Conservation (phyloP, 257 asterid genomes). For the Penstemon eatonii region DNA sequence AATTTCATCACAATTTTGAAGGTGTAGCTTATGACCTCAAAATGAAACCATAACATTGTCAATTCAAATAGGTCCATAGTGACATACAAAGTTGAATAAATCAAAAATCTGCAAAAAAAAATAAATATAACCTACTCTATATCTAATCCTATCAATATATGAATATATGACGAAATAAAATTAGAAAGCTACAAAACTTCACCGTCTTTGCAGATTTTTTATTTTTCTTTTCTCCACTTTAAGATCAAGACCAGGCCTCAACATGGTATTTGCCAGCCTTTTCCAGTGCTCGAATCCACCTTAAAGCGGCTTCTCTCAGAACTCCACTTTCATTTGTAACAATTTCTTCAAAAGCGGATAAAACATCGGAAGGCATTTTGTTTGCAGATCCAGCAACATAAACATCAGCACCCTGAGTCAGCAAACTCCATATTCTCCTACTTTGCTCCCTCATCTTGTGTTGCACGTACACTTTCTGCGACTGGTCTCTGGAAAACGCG, state of each 20-base stretch:
- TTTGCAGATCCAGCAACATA: constrained; percentile 91
- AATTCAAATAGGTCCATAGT: too few species aligned
- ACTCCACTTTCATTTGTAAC: constrained; percentile 60
- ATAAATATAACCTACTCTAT: too few species aligned
- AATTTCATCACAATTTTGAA: too few species aligned
- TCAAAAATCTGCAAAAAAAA: too few species aligned
- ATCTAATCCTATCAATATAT: too few species aligned
- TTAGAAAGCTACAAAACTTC: too few species aligned
- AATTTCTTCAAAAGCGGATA: constrained; percentile 73
- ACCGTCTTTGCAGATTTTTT: too few species aligned
- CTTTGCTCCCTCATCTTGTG: constrained; percentile 82
- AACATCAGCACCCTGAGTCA: constrained; percentile 70
- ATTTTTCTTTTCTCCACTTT: too few species aligned
- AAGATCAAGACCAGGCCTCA: constrained; percentile 81
- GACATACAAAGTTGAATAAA: too few species aligned
- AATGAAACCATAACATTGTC: too few species aligned
- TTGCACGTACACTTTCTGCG: constrained; percentile 81
- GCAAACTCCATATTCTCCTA: constrained; percentile 63
- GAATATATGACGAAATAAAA: too few species aligned
- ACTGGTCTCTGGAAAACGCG: constrained; percentile 91
- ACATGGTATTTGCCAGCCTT: constrained; percentile 82
- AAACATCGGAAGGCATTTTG: constrained; percentile 89
- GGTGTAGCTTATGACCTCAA: too few species aligned
- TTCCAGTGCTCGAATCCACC: constrained; percentile 72
- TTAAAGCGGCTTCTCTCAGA: constrained; percentile 60